These are phyloP conservation scores for Magnolia officinalis DNA, from an alignment of 164 flowering plant genomes.

Conservation along the genomic window DNA sequence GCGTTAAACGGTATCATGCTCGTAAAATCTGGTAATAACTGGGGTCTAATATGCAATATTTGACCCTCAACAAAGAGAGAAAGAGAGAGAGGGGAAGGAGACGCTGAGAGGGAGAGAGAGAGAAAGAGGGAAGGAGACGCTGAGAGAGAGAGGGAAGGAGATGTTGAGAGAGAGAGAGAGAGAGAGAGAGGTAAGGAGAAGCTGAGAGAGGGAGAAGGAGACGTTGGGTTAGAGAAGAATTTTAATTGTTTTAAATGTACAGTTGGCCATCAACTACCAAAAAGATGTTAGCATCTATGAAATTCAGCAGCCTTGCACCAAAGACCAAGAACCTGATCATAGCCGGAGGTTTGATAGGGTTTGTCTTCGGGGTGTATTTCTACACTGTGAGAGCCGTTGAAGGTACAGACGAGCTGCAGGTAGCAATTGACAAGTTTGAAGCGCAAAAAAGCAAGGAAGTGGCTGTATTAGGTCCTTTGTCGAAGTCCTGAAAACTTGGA, in stretches of 20 bases:
- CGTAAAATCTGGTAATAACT: too few species aligned
- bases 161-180: too few species aligned
- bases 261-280: not conserved
- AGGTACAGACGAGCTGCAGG: conserved; percentile 19
- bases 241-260: not conserved
- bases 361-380: conserved; percentile 88
- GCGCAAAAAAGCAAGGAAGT: conserved; percentile 5
- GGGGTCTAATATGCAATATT: too few species aligned
- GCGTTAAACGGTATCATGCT: too few species aligned
- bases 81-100: too few species aligned
- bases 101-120: too few species aligned
- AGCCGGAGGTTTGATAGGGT: conserved; percentile 77
- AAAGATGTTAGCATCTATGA: conserved; percentile 22
- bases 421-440: conserved; percentile 21
- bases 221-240: too few species aligned
- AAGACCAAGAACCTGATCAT: conserved; percentile 73
- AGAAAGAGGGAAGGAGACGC: too few species aligned
- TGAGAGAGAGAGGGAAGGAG: too few species aligned
- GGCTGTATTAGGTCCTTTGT: not conserved
- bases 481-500: not conserved
- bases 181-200: too few species aligned
- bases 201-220: too few species aligned
- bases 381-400: conserved; percentile 97
- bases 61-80: too few species aligned
- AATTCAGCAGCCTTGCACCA: conserved; percentile 47